Conservation (phyloP, 169 alveolate species). For the Plasmodium relictum region DNA sequence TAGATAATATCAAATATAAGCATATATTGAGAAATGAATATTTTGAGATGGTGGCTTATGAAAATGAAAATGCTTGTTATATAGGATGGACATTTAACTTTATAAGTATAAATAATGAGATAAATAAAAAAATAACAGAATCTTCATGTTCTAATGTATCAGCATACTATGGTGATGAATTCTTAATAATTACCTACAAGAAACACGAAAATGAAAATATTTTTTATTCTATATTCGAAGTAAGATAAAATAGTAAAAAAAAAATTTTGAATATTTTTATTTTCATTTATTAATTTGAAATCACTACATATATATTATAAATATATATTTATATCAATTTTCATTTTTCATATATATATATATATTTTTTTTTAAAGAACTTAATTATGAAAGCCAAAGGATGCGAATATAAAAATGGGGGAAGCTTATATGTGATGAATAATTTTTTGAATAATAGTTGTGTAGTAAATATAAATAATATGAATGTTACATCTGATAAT, state of each 20-base stretch:
- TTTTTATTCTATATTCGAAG: conserved; percentile 22
- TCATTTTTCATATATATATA: not conserved
- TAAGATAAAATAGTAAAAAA: not conserved
- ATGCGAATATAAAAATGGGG: conserved; percentile 35
- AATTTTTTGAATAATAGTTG: conserved; percentile 22
- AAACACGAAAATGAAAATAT: not conserved
- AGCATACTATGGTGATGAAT: not conserved
- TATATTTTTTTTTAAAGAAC: conserved; percentile 4
- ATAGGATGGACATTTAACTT: conserved; percentile 56
- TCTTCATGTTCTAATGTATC: conserved; percentile 26
- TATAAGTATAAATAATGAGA: conserved; percentile 15
- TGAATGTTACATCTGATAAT: not conserved
- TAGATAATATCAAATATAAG: conserved; percentile 18
- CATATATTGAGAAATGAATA: conserved; percentile 3
- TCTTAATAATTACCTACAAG: conserved; percentile 19
- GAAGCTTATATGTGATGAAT: conserved; percentile 50
- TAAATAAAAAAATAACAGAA: conserved; percentile 9
- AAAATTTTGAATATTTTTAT: not conserved
- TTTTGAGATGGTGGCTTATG: conserved; percentile 19
- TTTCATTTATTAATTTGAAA: not conserved
- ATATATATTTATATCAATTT: not conserved
- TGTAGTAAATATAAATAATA: not conserved
- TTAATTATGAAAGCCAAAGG: conserved; percentile 7
- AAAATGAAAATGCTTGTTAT: conserved; percentile 22
- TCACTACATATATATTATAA: not conserved